Base-by-base conservation (phyloP, 805 yeast genomes). In the Spathaspora arborariae region DNA sequence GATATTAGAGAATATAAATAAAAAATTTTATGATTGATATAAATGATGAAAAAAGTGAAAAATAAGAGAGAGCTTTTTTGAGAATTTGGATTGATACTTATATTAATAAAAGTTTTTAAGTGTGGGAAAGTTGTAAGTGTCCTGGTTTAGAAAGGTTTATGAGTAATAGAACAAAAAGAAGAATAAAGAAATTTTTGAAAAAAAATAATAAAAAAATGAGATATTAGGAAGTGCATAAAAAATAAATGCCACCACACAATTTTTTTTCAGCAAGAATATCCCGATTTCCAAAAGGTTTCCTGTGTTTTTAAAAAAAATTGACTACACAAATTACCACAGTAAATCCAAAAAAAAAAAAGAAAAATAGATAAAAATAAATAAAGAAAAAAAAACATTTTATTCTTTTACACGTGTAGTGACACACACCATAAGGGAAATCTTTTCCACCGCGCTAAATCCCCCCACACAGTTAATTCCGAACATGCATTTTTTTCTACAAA, bases 361-460 rank as follows among this genome's bases (percentile, higher is more conserved):
- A 30, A 30, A n/a, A n/a, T n/a, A n/a, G n/a, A n/a, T n/a, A n/a
- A n/a, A n/a, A 2, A 30, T n/a, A 30, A 30, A 30, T 30, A 30
- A 30, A 13, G 3, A 30, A 6, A 15, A 30, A 15, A 30, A 30
- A 30, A 30, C n/a, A n/a, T n/a, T n/a, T n/a, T 30, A n/a, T 30
- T 6, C 35, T 10, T 6, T 30, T 30, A 30, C 35, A 30, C 35
- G 35, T 30, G 35, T 16, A 30, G 35, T 30, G 35, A 30, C 35
- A 30, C 35, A 30, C 35, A 10, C n/a, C n/a, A 10, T 30, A 13
- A 13, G 35, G 26, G 35, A 15, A 30, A 30, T 30, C 8, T 30
- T 30, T 30, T 30, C 35, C 16, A 30, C 35, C 35, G 35, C 35
- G 35, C 35, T 30, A 30, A 30, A n/a, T n/a, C n/a, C n/a, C 35